Evolutionary conservation across 2,329 filamentous ascomycete species (phyloP).

Genomic region (Didymella sp.): DNA sequence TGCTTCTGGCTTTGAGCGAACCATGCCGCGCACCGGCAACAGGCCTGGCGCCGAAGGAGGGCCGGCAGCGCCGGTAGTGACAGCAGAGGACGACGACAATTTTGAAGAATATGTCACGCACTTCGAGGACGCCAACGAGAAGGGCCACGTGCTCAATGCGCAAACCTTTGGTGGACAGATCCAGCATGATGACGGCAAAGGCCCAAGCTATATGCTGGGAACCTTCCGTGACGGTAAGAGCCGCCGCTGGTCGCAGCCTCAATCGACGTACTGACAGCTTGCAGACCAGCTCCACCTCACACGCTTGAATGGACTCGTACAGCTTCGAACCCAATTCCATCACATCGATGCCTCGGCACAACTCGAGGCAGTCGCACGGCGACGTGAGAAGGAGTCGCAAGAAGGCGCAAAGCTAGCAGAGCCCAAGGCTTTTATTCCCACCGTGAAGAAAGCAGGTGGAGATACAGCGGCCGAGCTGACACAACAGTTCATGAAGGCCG

Average conservation of each 20-base stretch:
- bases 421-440: conserved; percentile 83
- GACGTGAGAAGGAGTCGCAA: conserved; percentile 55
- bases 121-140: conserved; percentile 70
- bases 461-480: conserved; percentile 72
- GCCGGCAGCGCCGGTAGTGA: conserved; percentile 28
- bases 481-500: conserved; percentile 76
- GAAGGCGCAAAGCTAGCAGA: conserved; percentile 57
- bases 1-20: conserved; percentile 54
- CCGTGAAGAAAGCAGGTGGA: conserved; percentile 77
- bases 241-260: neutral
- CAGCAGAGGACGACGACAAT: conserved; percentile 68
- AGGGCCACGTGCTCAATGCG: conserved; percentile 75
- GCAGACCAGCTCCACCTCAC: conserved; percentile 86
- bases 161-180: conserved; percentile 89
- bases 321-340: conserved; percentile 90
- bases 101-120: conserved; percentile 61
- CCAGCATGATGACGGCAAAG: conserved; percentile 70
- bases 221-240: conserved; percentile 80
- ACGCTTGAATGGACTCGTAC: conserved; percentile 80
- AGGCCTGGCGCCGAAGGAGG: conserved; percentile 36
- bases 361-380: conserved; percentile 63
- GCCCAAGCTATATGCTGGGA: conserved; percentile 84
- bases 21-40: conserved; percentile 40
- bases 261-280: conserved; percentile 13
- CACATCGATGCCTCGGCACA: conserved; percentile 87